Evolutionary conservation across 192 early-diverging fungal genomes (phyloP), one percentile per base, ranked within the genome.

Genomic region (Mortierella hygrophila): DNA sequence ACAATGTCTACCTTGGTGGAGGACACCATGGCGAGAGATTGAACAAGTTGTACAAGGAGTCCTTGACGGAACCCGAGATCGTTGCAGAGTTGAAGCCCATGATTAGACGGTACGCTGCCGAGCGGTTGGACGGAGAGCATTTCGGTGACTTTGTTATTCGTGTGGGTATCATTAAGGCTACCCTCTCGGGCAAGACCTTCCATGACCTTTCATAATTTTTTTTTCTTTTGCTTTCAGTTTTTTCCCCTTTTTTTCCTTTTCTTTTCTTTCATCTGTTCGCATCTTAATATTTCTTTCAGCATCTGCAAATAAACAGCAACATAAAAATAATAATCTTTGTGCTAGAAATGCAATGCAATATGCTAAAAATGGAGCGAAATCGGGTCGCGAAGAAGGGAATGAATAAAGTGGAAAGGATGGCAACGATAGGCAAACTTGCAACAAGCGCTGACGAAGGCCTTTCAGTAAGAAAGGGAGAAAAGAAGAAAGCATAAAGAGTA

Each of bases 121-220:
- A 96, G 78, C 87, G 96, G 77, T 77, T 88, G 52, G 83, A 90
- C 5, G 97, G 92, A 40, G 98, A 99, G 86, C 92, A 90, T 76
- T 99, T 99, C 92, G 98, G 98, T 63, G 98, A 99, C 89, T 99
- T 95, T 94, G 96, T 97, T 78, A 96, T 98, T 85, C 93, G 98
- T 87, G 94, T 91, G 68, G 95, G 95, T 32, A 94, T 95, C 78
- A 92, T 99, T 69, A 97, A 96, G 88, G 93, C 90, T 60, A 95
- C 94, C n/a, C 89, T 91, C 74, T 91, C 92, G 63, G 95, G 94
- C 80, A 93, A 90, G 86, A 94, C 96, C 88, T 96, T 96, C 90
- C 95, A 97, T 86, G 94, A 95, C 41, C 84, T 91, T 63, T 92
- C 84, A 78, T 86, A 86, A 46, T 32, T 37, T 41, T 70, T 69